Percentiles rank a stretch among this genome's conserved stretches.
Conservation (phyloP, 2,329 filamentous ascomycete species). For the Bipolaris gigantea region DNA sequence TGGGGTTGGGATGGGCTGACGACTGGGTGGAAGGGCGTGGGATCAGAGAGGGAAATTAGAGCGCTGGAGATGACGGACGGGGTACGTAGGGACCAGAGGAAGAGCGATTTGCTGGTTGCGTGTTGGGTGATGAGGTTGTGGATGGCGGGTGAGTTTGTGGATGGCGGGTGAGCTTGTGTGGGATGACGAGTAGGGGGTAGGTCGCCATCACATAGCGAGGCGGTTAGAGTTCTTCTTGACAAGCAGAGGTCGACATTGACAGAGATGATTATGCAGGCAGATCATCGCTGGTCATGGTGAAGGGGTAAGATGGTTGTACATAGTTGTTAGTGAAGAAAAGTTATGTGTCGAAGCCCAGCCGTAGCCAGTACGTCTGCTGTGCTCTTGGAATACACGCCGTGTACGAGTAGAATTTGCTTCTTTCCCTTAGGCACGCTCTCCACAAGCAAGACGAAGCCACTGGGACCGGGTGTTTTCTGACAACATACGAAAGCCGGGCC, state of each 20-base stretch:
- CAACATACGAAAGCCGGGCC: neutral
- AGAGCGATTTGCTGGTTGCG: conserved; percentile 27
- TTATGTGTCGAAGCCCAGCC: neutral
- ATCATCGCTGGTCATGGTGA: too few relatives aligned
- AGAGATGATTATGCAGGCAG: too few relatives aligned
- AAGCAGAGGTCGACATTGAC: neutral
- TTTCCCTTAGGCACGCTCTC: neutral
- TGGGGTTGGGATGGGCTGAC: neutral
- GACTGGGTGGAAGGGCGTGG: neutral
- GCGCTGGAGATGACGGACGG: conserved; percentile 17
- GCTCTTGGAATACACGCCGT: neutral
- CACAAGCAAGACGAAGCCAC: conserved; percentile 1
- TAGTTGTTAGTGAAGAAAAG: neutral
- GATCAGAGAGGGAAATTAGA: neutral
- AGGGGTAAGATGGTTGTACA: too few relatives aligned
- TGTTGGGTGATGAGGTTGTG: conserved; percentile 34
- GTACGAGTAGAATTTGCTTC: neutral
- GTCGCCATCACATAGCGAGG: too few relatives aligned
- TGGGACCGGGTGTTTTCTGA: neutral
- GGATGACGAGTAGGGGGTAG: conserved; percentile 4
- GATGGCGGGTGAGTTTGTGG: conserved; percentile 25
- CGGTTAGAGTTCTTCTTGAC: neutral
- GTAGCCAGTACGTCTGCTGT: neutral
- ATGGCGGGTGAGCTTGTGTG: conserved; percentile 21
- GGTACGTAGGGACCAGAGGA: conserved; percentile 6